Evolutionary conservation across 257 asterid species (phyloP), one percentile per base, ranked within the genome.

Genomic region (Salvia splendens): DNA sequence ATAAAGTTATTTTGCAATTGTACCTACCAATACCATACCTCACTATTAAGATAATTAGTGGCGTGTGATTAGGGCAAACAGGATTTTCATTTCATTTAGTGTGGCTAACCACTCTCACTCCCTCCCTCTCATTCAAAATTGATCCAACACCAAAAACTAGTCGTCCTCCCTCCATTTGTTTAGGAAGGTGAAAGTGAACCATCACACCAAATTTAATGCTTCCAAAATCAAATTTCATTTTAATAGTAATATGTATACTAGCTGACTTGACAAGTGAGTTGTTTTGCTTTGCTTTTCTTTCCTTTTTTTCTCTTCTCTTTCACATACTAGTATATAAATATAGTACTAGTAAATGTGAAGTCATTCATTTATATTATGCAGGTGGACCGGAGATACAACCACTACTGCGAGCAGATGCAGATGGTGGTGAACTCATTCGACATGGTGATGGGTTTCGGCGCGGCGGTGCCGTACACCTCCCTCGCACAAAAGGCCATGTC

Each of bases 371-470:
- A 7, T 49, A 67, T 57, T 3, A 16, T 32, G 36, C 87, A 95
- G 99, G 99, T 91, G 74, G 98, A 89, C 30, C 76, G 96, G 53
- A 84, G 98, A 79, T 95, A 95, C 86, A 87, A 75, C 72, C 98
- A 87, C 41, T 95, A 95, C 72, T 91, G 99, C 73, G 97, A 91
- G 72, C 99, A 95, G 63, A 91, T 95, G 98, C 98, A 95, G 61
- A 91, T 89, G 95, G 97, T 95, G 35, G 99, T 91, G 61, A 95
- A 91, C 51, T 91, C 99, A 4, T 95, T 95, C 70, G 99, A 95
- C 82, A 68, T 87, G 77, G 95, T 95, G 72, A 91, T 95, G 98
- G 99, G 99, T 0, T 91, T 81, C 68, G 98, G 99, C 1, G 86
- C 96, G n/a, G 96, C 99, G 14, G 82, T 84, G 58, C 98, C 99